phyloP scores from a whole-genome alignment of 306 rosid species.

The Rosa rugosa region DNA sequence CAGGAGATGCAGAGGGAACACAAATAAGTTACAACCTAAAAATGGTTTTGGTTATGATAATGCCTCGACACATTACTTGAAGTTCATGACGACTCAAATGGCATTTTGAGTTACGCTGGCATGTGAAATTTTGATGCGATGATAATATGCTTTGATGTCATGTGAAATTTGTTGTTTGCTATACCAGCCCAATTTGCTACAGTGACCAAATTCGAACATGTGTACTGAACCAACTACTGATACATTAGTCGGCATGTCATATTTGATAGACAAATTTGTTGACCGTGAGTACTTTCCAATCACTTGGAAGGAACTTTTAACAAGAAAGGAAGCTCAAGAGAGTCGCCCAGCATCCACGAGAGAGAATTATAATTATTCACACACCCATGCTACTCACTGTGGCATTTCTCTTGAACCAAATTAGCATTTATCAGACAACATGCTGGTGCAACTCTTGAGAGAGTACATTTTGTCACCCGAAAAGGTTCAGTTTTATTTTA shows the following conservation, averaged over 20 bases:
- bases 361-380: background rate
- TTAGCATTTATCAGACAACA: background rate
- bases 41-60: background rate
- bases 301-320: too few species aligned
- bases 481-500: background rate
- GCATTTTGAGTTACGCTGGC: background rate
- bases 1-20: background rate
- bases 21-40: background rate
- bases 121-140: background rate
- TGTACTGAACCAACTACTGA: too few species aligned
- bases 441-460: background rate
- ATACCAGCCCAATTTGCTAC: too few species aligned
- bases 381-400: background rate
- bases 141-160: too few species aligned
- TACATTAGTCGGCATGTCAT: background rate
- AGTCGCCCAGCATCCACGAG: too few species aligned
- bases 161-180: too few species aligned
- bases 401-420: background rate
- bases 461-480: background rate
- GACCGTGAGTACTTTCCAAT: too few species aligned
- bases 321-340: too few species aligned
- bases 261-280: too few species aligned
- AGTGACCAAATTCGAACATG: background rate
- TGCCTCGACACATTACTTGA: background rate
- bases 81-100: background rate